Base-by-base conservation (phyloP, 345 rosid genomes). In the Nasturtium officinale region DNA sequence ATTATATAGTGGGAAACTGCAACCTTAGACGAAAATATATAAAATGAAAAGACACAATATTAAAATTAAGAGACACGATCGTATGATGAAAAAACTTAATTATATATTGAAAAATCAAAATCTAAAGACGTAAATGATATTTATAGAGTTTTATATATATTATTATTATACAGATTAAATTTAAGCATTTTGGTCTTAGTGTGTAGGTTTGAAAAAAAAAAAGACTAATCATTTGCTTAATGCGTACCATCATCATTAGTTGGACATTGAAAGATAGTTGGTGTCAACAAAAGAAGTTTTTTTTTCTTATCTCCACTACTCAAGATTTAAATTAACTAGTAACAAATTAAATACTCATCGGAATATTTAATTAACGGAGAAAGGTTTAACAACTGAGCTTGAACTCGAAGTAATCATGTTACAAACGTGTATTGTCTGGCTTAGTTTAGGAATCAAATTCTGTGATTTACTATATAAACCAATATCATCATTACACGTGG, bases 331-430 rank as follows among this genome's bases (percentile, higher is more conserved):
- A 67, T 13, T 17, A 29, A 28, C 0, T 29, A 23, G 4, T 29
- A 15, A 65, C 21, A 4, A 21, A 20, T 32, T 9, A 32, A 48
- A 16, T 17, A 63, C 16, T n/a, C 3, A 6, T 6, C 5, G 8
- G 11, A 50, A 50, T 65, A 21, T 15, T 25, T 10, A 47, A 59
- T 32, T n/a, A 33, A 13, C 35, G 18, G 58, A 21, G 5, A 16
- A 28, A n/a, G 9, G 15, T 18, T 17, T 52, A 42, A 18, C 23
- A 37, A 20, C 5, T 15, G 63, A 23, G 52, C 18, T 74, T 65
- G 26, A 48, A 66, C 53, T 35, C 46, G 61, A 67, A 67, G 73
- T 51, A 67, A 67, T 66, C 61, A 74, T 74, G 67, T 37, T 9
- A 28, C 18, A 48, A 48, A 58, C 58, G 53, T 59, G 23, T 25